These are phyloP conservation scores for Fistulinella prunicolor DNA, from an alignment of 768 basidiomycete species.

Conservation along the genomic window DNA sequence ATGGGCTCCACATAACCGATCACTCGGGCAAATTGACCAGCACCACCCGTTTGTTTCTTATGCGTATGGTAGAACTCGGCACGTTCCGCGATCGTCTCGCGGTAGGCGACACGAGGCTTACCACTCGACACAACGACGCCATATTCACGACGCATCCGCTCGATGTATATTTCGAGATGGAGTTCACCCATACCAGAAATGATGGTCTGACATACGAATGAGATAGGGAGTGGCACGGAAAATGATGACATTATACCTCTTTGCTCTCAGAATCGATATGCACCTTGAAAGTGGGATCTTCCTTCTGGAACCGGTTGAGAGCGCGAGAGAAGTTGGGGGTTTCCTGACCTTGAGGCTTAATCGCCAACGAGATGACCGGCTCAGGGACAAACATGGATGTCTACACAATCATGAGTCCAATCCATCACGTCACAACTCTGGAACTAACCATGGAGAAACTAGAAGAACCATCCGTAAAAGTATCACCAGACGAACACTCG, in stretches of 20 bases:
- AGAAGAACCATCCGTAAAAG: conserved; percentile 91
- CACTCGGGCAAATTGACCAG: conserved; percentile 94
- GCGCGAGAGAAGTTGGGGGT: conserved; percentile 96
- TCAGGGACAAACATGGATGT: conserved; percentile 99
- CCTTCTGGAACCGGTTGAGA: conserved; percentile 95
- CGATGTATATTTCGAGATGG: conserved; percentile 98
- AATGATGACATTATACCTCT: conserved; percentile 55
- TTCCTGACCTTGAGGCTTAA: conserved; percentile 90
- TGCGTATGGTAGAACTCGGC: conserved; percentile 88
- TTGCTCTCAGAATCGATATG: conserved; percentile 93
- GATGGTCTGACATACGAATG: conserved; percentile 66
- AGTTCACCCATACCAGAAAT: conserved; percentile 99
- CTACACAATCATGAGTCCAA: conserved; percentile 39
- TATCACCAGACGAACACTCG: conserved; percentile 96
- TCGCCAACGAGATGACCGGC: conserved; percentile 93
- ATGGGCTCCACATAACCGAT: conserved; percentile 90
- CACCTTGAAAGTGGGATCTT: conserved; percentile 98
- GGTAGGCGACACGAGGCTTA: conserved; percentile 94
- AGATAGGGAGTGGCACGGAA: background rate
- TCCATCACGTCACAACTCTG: background rate
- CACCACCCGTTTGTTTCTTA: conserved; percentile 97
- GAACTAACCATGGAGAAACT: conserved; percentile 84
- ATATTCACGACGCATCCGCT: conserved; percentile 98
- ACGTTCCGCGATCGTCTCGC: conserved; percentile 86
- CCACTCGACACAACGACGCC: conserved; percentile 90